These are phyloP conservation scores for Limtongia smithiae DNA, from an alignment of 805 yeast species.

Conservation along the genomic window DNA sequence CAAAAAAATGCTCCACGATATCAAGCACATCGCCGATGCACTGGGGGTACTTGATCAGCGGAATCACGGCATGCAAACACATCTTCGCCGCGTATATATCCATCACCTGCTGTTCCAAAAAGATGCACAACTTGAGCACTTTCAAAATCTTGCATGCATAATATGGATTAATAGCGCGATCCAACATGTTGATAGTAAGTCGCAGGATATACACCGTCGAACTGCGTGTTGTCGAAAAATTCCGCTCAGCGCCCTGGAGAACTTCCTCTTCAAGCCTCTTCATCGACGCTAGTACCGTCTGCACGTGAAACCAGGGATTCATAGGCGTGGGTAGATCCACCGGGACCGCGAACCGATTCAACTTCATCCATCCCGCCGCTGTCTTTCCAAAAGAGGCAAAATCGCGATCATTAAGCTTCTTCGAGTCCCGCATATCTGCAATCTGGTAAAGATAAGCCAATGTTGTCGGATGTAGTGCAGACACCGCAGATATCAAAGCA, in stretches of 20 bases:
- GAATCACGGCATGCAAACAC: constrained; percentile 16
- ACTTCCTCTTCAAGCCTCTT: no score
- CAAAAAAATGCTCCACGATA: constrained; percentile 1
- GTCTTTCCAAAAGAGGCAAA: background rate
- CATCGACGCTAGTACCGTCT: background rate
- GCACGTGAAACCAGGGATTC: background rate
- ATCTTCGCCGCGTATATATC: constrained; percentile 7
- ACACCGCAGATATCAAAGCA: no score
- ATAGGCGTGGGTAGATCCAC: background rate
- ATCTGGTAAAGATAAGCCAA: background rate
- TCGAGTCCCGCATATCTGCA: background rate
- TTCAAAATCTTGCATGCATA: constrained; percentile 10
- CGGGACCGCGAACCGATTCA: constrained; percentile 1
- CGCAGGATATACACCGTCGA: constrained; percentile 8
- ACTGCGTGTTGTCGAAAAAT: background rate
- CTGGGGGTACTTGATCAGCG: constrained; percentile 2
- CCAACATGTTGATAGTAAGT: constrained; percentile 5
- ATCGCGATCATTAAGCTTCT: background rate
- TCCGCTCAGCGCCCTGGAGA: background rate
- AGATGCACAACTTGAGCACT: constrained; percentile 5
- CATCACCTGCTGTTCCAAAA: background rate
- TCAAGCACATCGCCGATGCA: constrained; percentile 14
- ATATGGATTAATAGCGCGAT: background rate
- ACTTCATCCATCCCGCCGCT: constrained; percentile 1
- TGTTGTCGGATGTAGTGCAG: background rate